Percentiles rank a stretch among this genome's conserved stretches.
Evolutionary conservation across 164 flowering plant genomes (phyloP).

Genomic region (Magnolia officinalis): DNA sequence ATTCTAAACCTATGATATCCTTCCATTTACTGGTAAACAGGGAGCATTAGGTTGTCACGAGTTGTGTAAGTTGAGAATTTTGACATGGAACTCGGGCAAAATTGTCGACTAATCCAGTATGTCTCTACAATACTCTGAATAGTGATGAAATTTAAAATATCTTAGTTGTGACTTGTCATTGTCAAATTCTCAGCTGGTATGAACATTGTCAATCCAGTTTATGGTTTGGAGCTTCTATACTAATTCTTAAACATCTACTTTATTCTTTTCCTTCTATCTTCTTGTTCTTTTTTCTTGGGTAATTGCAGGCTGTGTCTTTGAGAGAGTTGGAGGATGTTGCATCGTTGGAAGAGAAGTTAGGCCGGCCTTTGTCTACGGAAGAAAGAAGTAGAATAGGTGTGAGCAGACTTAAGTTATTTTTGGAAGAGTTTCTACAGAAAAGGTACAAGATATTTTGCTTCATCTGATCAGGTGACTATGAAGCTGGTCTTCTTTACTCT

Average conservation of each 20-base stretch:
- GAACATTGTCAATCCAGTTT: not conserved
- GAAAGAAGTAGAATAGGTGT: conserved; percentile 91
- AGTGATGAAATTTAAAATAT: not conserved
- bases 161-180: not conserved
- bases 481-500: conserved; percentile 4
- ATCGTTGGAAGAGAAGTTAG: conserved; percentile 78
- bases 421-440: conserved; percentile 82
- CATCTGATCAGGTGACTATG: not conserved
- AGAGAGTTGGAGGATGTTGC: conserved; percentile 84
- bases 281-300: not conserved
- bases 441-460: conserved; percentile 38
- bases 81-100: no score
- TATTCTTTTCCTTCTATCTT: not conserved
- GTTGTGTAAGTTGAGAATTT: no score
- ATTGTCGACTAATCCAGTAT: not conserved
- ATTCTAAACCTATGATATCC: no score
- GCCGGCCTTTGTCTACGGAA: conserved; percentile 64
- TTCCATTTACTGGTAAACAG: no score
- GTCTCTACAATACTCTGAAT: not conserved
- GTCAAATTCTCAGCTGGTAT: not conserved
- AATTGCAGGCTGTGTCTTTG: conserved; percentile 57
- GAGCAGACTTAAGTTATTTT: conserved; percentile 73
- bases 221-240: not conserved
- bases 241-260: not conserved
- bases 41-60: no score